Evolutionary conservation across 179 eudicot genomes (phyloP).

Genomic region (Silene noctiflora): DNA sequence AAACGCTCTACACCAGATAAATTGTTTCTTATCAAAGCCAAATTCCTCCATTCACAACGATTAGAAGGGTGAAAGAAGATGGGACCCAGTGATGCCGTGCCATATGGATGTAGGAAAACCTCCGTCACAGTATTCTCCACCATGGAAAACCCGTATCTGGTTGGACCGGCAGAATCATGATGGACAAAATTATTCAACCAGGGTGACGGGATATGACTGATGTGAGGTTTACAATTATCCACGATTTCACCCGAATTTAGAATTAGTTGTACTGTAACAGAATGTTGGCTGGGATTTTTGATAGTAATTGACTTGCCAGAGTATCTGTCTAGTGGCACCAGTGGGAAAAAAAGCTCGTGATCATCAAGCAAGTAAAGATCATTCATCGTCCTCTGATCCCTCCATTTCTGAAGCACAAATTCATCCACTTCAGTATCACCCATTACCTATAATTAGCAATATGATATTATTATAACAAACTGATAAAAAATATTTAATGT

Average conservation of each 20-base stretch:
- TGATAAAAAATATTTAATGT: background rate
- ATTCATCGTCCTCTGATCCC: constrained; percentile 47
- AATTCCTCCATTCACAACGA: constrained; percentile 75
- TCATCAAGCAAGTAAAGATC: constrained; percentile 51
- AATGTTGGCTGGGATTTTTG: constrained; percentile 64
- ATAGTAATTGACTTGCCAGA: constrained; percentile 51
- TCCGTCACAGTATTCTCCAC: constrained; percentile 54
- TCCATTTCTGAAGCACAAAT: constrained; percentile 55
- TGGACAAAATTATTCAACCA: constrained; percentile 39
- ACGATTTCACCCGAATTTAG: constrained; percentile 52
- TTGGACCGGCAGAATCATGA: constrained; percentile 36
- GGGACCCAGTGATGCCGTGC: constrained; percentile 63
- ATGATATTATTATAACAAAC: constrained; percentile 18
- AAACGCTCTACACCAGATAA: constrained; percentile 80
- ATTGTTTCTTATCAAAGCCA: constrained; percentile 71
- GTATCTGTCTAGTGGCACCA: constrained; percentile 55
- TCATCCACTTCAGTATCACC: constrained; percentile 54
- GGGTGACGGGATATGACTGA: constrained; percentile 41
- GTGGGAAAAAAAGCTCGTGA: constrained; percentile 54
- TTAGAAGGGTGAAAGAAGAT: constrained; percentile 68
- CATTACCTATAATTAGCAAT: constrained; percentile 37
- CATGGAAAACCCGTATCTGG: constrained; percentile 65
- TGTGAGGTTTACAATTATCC: constrained; percentile 43
- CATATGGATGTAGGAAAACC: constrained; percentile 68
- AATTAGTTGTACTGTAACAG: constrained; percentile 69